Conservation (phyloP, 495 filamentous ascomycete genomes). For the Talaromyces trachyspermus region DNA sequence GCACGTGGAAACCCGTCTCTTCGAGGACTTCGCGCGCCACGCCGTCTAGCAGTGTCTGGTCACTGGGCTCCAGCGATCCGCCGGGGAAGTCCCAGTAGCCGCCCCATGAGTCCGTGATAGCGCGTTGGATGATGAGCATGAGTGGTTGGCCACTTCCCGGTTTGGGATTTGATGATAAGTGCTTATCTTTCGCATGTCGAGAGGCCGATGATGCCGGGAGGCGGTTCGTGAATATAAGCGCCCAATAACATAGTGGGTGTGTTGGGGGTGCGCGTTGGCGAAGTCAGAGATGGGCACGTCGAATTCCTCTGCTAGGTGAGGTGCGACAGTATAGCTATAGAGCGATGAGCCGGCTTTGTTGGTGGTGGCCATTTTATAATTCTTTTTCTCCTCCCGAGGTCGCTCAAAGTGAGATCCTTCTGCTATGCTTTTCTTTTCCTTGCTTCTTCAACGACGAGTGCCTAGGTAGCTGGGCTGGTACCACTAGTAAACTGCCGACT, state of each 20-base stretch:
- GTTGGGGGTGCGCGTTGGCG: constrained; percentile 22
- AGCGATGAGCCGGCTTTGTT: constrained; percentile 5
- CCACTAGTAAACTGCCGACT: too few relatives aligned
- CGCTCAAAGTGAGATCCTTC: neutral
- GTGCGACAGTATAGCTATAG: constrained; percentile 25
- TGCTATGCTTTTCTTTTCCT: too few relatives aligned
- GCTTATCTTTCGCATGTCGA: neutral
- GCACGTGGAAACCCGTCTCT: constrained; percentile 49
- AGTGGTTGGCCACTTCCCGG: constrained; percentile 10
- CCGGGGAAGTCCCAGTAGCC: constrained; percentile 54
- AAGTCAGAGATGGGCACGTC: constrained; percentile 29
- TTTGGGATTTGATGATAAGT: neutral
- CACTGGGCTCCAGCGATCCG: constrained; percentile 39
- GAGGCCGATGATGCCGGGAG: neutral
- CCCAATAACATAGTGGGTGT: constrained; percentile 29
- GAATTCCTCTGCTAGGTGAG: constrained; percentile 29
- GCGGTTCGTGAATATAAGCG: constrained; percentile 34
- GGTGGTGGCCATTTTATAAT: constrained; percentile 7
- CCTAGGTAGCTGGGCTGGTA: too few relatives aligned
- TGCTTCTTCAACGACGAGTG: too few relatives aligned
- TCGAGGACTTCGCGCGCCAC: constrained; percentile 50
- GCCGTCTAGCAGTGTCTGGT: constrained; percentile 46
- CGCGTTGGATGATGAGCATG: constrained; percentile 48
- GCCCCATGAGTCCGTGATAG: constrained; percentile 35
- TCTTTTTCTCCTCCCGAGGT: too few relatives aligned